Evolutionary conservation across 2,329 filamentous ascomycete genomes (phyloP).

Genomic region (Aspergillus tubingensis): DNA sequence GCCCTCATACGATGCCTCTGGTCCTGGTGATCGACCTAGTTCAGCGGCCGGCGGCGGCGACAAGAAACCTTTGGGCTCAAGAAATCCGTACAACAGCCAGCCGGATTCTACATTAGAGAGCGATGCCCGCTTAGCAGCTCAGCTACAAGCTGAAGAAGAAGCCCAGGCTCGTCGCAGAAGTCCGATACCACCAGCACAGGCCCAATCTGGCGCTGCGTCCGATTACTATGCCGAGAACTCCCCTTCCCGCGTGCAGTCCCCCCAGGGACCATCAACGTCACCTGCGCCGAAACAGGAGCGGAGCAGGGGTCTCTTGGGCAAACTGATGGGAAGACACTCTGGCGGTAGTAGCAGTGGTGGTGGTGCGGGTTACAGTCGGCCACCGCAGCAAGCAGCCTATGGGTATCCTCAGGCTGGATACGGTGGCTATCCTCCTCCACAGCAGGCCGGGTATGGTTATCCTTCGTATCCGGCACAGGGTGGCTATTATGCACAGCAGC

Average conservation of each 20-base stretch:
- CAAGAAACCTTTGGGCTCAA: constrained; percentile 58
- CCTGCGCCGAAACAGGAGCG: constrained; percentile 38
- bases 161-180: constrained; percentile 51
- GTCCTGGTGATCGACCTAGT: constrained; percentile 47
- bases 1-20: constrained; percentile 63
- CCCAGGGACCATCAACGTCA: constrained; percentile 26
- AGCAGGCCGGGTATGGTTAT: constrained; percentile 39
- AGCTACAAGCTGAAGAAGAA: constrained; percentile 82
- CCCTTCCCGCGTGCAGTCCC: constrained; percentile 17
- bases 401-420: constrained; percentile 26
- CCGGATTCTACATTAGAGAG: constrained; percentile 51
- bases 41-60: constrained; percentile 34
- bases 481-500: constrained; percentile 41
- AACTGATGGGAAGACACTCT: constrained; percentile 52
- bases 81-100: constrained; percentile 70
- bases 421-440: constrained; percentile 35
- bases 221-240: constrained; percentile 48
- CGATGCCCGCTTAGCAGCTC: constrained; percentile 73
- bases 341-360: constrained; percentile 26
- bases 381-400: constrained; percentile 23
- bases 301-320: constrained; percentile 53
- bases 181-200: neutral
- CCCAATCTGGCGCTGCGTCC: constrained; percentile 43
- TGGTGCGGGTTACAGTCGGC: constrained; percentile 17
- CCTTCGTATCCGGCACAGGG: constrained; percentile 37